Evolutionary conservation across 192 early-diverging fungal species (phyloP).

Genomic region (Coemansia sp.): DNA sequence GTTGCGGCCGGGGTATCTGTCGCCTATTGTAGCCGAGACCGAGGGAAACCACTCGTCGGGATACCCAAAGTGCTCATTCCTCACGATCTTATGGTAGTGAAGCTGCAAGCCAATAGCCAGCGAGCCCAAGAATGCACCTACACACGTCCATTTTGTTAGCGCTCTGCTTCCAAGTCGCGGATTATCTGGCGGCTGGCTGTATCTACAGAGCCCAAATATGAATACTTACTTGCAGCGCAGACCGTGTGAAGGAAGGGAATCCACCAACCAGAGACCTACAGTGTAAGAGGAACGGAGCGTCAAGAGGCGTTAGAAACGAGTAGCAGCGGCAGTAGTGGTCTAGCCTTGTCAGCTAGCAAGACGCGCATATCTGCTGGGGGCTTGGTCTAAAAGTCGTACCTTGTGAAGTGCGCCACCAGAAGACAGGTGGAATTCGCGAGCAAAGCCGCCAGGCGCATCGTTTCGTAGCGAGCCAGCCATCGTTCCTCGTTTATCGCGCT

Average conservation of each 20-base stretch:
- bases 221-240: constrained; percentile 51
- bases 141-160: neutral
- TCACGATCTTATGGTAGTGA: constrained; percentile 82
- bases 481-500: neutral
- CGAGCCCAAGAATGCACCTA: constrained; percentile 70
- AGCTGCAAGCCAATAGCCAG: constrained; percentile 70
- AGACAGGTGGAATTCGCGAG: constrained; percentile 38
- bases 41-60: constrained; percentile 83
- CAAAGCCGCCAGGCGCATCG: constrained; percentile 11
- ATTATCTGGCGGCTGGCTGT: neutral
- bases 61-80: constrained; percentile 77
- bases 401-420: constrained; percentile 44
- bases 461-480: constrained; percentile 31
- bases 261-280: constrained; percentile 58
- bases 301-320: neutral
- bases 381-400: constrained; percentile 7
- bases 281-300: neutral
- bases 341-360: neutral
- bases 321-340: neutral
- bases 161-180: neutral
- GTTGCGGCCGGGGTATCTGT: constrained; percentile 74
- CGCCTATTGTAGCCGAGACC: constrained; percentile 80
- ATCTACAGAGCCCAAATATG: neutral
- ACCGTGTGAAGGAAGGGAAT: constrained; percentile 57
- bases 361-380: neutral